These are phyloP conservation scores for Saccharomycopsis babjevae DNA, from an alignment of 805 yeast species.

Conservation along the genomic window DNA sequence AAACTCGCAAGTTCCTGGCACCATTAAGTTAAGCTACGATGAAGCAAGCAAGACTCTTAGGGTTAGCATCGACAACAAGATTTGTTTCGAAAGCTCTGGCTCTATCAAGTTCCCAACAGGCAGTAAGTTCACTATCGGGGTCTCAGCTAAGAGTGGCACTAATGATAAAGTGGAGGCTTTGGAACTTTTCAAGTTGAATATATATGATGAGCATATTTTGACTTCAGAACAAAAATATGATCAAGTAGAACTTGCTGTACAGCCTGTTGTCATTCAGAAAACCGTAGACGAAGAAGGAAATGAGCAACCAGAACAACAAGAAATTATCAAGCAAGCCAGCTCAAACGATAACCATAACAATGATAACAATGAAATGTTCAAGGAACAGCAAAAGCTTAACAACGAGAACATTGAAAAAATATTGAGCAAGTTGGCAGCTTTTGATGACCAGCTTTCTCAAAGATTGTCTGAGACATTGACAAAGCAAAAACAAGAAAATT, in stretches of 20 bases:
- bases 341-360: background rate
- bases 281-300: constrained; percentile 26
- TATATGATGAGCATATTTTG: constrained; percentile 36
- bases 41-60: constrained; percentile 36
- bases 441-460: constrained; percentile 10
- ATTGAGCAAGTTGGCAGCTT: constrained; percentile 24
- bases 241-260: constrained; percentile 37
- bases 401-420: constrained; percentile 26
- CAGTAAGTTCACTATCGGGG: constrained; percentile 39
- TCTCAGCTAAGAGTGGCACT: constrained; percentile 37
- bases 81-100: constrained; percentile 56
- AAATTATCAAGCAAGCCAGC: background rate
- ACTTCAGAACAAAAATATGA: constrained; percentile 48
- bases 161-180: constrained; percentile 38
- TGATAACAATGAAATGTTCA: background rate
- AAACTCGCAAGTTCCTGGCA: constrained; percentile 60
- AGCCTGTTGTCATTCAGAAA: constrained; percentile 37
- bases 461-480: constrained; percentile 21
- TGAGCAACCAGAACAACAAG: constrained; percentile 17
- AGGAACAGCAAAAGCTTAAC: background rate
- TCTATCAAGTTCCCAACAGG: constrained; percentile 33
- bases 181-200: constrained; percentile 52
- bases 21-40: constrained; percentile 51
- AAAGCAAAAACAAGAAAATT: constrained; percentile 20
- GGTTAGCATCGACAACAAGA: constrained; percentile 61